phyloP scores from a whole-genome alignment of 139 green algal species.

The Closterium sp. region DNA sequence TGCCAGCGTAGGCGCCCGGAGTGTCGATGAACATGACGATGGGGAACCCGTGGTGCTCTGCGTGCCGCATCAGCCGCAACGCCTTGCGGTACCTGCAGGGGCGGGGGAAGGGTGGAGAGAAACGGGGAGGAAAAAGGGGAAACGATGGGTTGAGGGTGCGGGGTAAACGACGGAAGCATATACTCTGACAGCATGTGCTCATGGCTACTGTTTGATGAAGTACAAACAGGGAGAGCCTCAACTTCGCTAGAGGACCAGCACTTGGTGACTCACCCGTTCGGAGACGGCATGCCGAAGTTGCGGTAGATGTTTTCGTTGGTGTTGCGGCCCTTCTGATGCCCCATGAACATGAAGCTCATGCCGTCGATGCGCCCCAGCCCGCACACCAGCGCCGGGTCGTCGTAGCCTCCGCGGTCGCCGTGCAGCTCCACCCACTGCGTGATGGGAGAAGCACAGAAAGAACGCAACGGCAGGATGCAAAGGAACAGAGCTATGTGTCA shows the following conservation, averaged over 20 bases:
- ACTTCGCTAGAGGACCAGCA: too few species aligned
- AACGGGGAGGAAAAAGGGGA: too few species aligned
- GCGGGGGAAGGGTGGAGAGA: too few species aligned
- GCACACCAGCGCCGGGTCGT: conserved; percentile 94
- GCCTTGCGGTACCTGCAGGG: conserved; percentile 86
- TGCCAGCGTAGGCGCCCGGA: conserved; percentile 88
- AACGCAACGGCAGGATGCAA: too few species aligned
- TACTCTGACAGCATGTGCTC: too few species aligned
- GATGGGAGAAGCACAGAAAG: too few species aligned
- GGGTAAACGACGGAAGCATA: not conserved
- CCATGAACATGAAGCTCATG: conserved; percentile 94
- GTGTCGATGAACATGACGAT: conserved; percentile 98
- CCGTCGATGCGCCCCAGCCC: conserved; percentile 90
- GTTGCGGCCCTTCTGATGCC: conserved; percentile 96
- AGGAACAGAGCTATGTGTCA: too few species aligned
- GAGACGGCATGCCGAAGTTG: conserved; percentile 51
- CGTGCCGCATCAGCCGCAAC: conserved; percentile 94
- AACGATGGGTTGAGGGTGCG: not conserved
- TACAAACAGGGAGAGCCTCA: too few species aligned
- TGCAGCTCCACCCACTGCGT: conserved; percentile 89
- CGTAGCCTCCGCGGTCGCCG: conserved; percentile 83
- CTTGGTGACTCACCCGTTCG: conserved; percentile 29
- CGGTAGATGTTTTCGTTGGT: conserved; percentile 79
- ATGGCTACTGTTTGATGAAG: too few species aligned
- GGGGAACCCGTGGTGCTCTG: conserved; percentile 92